These are phyloP conservation scores for Rhododendron ovatum DNA, from an alignment of 148 eudicot genomes.

Conservation along the genomic window DNA sequence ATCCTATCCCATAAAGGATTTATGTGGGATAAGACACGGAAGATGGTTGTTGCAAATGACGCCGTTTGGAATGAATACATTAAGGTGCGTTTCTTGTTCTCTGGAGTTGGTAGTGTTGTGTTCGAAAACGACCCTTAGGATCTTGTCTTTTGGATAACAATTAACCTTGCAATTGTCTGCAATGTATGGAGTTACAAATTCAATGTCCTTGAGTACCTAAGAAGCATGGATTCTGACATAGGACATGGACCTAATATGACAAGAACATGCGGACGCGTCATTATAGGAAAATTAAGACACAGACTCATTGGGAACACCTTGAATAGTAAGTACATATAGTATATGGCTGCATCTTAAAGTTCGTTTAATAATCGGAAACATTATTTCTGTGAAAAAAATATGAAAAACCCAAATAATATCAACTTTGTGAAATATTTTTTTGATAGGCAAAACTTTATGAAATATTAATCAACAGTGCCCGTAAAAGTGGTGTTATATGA, in stretches of 20 bases:
- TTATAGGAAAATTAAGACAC: background rate
- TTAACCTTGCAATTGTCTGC: background rate
- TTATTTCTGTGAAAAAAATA: background rate
- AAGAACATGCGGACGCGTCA: background rate
- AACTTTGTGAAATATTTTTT: background rate
- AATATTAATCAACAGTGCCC: background rate
- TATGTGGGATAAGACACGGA: slow-evolving; percentile 5
- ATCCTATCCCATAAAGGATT: slow-evolving; percentile 11
- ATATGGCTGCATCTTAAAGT: background rate
- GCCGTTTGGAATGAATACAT: slow-evolving; percentile 5
- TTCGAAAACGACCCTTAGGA: background rate
- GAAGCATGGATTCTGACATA: background rate
- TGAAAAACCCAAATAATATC: background rate
- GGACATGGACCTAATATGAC: background rate
- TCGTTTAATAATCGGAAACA: background rate
- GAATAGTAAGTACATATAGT: background rate
- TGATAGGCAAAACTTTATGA: background rate
- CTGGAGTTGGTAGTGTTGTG: background rate
- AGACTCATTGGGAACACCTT: background rate
- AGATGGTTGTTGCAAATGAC: slow-evolving; percentile 15
- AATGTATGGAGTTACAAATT: background rate
- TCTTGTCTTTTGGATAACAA: background rate
- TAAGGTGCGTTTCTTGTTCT: background rate
- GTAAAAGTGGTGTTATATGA: background rate
- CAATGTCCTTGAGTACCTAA: background rate